Conservation (phyloP, 129 eudicot genomes). For the Flaveria brownii region DNA sequence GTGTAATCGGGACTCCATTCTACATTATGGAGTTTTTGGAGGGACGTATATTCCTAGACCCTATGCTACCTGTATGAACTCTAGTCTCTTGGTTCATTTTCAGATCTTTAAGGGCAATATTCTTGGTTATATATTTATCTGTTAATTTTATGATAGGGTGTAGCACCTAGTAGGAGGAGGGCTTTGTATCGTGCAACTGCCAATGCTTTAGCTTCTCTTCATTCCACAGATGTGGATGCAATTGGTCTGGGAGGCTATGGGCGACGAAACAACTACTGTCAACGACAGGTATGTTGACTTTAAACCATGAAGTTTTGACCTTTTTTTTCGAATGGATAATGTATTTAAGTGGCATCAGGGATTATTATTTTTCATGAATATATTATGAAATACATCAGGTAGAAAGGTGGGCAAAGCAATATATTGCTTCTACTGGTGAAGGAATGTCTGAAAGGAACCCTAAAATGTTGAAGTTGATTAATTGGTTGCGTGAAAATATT, state of each 20-base stretch:
- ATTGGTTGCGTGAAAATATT: constrained; percentile 75
- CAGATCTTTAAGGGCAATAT: neutral
- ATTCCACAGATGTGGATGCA: constrained; percentile 80
- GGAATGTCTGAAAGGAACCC: constrained; percentile 92
- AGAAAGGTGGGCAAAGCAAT: constrained; percentile 94
- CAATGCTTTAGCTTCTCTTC: constrained; percentile 80
- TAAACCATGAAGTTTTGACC: neutral
- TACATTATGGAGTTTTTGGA: constrained; percentile 93
- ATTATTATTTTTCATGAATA: neutral
- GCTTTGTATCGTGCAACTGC: constrained; percentile 73
- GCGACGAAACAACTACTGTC: constrained; percentile 77
- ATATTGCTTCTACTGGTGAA: constrained; percentile 84
- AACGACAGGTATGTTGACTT: constrained; percentile 65
- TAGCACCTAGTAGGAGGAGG: constrained; percentile 64
- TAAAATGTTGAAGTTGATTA: constrained; percentile 66
- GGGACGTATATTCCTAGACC: constrained; percentile 83
- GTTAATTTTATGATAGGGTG: constrained; percentile 45
- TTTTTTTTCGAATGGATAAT: neutral
- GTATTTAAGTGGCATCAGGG: neutral
- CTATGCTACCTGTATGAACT: constrained; percentile 74
- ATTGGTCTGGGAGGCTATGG: constrained; percentile 79
- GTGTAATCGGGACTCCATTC: constrained; percentile 90
- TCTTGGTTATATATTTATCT: constrained; percentile 1
- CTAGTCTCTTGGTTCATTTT: constrained; percentile 20
- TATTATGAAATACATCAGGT: constrained; percentile 45